Evolutionary conservation across 108 stramenopile genomes (phyloP).

Genomic region (Thalassiosira profunda): DNA sequence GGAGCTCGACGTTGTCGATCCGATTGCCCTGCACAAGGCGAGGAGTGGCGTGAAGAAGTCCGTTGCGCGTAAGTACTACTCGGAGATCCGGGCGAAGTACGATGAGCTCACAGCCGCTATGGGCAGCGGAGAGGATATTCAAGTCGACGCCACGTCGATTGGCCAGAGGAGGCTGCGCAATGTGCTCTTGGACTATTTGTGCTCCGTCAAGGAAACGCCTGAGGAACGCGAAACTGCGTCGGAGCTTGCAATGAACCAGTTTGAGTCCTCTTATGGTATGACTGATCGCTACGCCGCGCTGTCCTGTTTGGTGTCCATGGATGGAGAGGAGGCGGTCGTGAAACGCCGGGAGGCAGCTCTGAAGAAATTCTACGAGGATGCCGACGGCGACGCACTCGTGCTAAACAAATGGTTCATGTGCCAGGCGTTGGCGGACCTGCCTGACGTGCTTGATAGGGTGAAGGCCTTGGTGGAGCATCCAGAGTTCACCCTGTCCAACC

Average conservation of each 20-base stretch:
- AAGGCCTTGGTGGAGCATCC: conserved; percentile 57
- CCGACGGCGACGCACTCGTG: conserved; percentile 61
- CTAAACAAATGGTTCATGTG: conserved; percentile 64
- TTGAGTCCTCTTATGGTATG: conserved; percentile 68
- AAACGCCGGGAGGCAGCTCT: conserved; percentile 37
- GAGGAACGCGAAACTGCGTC: conserved; percentile 50
- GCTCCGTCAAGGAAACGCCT: conserved; percentile 44
- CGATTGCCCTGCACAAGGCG: conserved; percentile 54
- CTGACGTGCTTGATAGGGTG: conserved; percentile 44
- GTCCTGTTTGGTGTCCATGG: conserved; percentile 54
- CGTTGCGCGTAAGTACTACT: conserved; percentile 49
- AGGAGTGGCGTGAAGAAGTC: conserved; percentile 45
- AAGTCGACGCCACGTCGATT: conserved; percentile 43
- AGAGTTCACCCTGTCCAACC: conserved; percentile 81
- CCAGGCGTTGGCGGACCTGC: conserved; percentile 60
- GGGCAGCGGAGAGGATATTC: conserved; percentile 14
- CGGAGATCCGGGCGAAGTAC: conserved; percentile 49
- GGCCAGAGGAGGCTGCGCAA: conserved; percentile 65
- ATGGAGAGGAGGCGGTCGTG: conserved; percentile 35
- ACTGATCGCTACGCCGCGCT: conserved; percentile 78
- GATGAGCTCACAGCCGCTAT: conserved; percentile 55
- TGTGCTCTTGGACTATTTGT: conserved; percentile 61
- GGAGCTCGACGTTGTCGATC: conserved; percentile 56
- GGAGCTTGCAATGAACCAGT: conserved; percentile 51
- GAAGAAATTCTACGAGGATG: conserved; percentile 61